A percentile compares a stretch with the other conserved stretches of the same genome.
Evolutionary conservation across 1,284 basidiomycete species (phyloP).

Genomic region (Rhodotorula mucilaginosa): DNA sequence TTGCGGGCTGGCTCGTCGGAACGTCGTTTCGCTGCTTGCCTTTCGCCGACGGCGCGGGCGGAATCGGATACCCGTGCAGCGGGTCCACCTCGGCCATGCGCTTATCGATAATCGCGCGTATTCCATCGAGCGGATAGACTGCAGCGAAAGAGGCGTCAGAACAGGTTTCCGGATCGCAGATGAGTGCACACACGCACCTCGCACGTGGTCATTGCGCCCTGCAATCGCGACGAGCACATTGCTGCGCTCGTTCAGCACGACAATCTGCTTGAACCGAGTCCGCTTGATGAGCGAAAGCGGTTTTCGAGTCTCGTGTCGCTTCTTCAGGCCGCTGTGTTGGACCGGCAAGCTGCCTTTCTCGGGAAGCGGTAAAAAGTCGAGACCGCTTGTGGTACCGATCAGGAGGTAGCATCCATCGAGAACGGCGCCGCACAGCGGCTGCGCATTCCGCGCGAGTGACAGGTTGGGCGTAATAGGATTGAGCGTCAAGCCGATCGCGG

Average conservation of each 20-base stretch:
- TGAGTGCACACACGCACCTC: conserved; percentile 3
- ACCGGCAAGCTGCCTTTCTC: conserved; percentile 28
- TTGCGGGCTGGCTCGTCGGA: neutral
- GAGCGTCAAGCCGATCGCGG: conserved; percentile 35
- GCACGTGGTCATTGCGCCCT: conserved; percentile 46
- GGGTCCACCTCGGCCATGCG: conserved; percentile 36
- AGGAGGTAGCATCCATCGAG: conserved; percentile 45
- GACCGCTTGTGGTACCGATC: conserved; percentile 44
- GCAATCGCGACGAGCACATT: conserved; percentile 47
- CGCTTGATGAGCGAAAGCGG: conserved; percentile 46
- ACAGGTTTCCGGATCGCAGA: no score
- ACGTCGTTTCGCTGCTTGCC: conserved; percentile 9
- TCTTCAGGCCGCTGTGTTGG: conserved; percentile 19
- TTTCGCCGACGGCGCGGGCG: conserved; percentile 2
- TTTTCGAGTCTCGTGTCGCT: conserved; percentile 39
- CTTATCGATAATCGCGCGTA: conserved; percentile 44
- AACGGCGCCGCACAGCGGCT: conserved; percentile 46
- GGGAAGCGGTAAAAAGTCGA: conserved; percentile 45
- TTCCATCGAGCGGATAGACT: conserved; percentile 45
- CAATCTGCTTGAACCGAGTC: conserved; percentile 44
- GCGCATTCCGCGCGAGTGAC: conserved; percentile 32
- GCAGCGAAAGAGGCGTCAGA: conserved; percentile 1
- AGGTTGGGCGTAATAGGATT: conserved; percentile 39
- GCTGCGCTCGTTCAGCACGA: conserved; percentile 42
- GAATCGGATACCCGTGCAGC: conserved; percentile 28